phyloP scores from a whole-genome alignment of 208 protist genomes.

The Leptomonas seymouri region DNA sequence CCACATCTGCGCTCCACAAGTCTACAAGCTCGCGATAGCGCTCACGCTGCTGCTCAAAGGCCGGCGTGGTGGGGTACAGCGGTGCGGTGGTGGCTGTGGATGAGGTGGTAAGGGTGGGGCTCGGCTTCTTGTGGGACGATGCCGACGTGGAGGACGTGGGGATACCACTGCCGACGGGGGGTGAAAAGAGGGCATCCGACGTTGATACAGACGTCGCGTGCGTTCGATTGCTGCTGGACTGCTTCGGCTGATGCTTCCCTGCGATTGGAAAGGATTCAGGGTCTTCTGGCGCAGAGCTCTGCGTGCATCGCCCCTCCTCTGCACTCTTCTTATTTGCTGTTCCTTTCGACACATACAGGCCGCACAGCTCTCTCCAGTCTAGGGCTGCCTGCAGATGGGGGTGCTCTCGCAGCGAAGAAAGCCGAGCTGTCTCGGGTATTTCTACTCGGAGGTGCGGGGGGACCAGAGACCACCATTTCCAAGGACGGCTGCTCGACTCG shows the following conservation, averaged over 20 bases:
- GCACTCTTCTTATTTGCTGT: not conserved
- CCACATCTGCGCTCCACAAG: slow-evolving; percentile 28
- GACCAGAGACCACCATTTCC: slow-evolving; percentile 9
- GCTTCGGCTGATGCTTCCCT: too few species aligned
- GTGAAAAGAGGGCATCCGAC: not conserved
- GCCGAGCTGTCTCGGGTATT: slow-evolving; percentile 17
- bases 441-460: slow-evolving; percentile 26
- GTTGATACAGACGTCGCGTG: not conserved
- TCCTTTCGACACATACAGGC: not conserved
- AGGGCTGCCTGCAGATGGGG: slow-evolving; percentile 17
- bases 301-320: not conserved
- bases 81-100: not conserved
- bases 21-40: slow-evolving; percentile 22
- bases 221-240: not conserved
- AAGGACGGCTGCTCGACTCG: not conserved
- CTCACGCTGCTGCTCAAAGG: not conserved
- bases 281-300: not conserved
- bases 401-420: slow-evolving; percentile 21
- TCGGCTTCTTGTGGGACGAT: not conserved
- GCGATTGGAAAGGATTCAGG: too few species aligned
- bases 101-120: too few species aligned
- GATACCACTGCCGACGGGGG: not conserved
- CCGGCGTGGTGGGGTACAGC: not conserved
- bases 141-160: not conserved
- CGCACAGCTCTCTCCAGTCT: slow-evolving; percentile 19